Evolutionary conservation across 208 protist genomes (phyloP).

Genomic region (Crithidia fasciculata): DNA sequence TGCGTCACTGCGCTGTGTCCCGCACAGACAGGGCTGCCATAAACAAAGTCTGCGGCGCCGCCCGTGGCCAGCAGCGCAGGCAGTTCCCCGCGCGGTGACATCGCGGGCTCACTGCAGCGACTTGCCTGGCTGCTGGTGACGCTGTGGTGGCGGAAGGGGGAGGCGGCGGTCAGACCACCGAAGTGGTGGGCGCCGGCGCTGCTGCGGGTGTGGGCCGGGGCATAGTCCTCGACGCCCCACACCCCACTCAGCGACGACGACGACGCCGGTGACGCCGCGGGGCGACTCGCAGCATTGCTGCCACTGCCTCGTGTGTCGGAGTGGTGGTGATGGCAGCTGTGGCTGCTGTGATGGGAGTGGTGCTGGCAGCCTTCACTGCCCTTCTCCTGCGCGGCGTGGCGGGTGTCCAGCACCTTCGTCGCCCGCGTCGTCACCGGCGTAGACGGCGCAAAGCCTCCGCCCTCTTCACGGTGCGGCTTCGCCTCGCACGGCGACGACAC

Average conservation of each 20-base stretch:
- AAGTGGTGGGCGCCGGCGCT: background rate
- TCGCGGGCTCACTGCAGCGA: background rate
- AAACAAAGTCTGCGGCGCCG: background rate
- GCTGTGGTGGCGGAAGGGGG: background rate
- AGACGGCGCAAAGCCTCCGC: background rate
- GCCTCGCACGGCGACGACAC: no score
- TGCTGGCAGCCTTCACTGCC: background rate
- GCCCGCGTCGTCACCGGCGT: background rate
- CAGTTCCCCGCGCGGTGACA: conserved; percentile 1
- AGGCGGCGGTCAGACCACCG: background rate
- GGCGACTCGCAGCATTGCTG: background rate
- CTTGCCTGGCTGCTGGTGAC: background rate
- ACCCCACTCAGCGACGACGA: background rate
- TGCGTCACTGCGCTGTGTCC: background rate
- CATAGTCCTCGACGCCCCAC: conserved; percentile 13
- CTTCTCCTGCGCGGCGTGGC: background rate
- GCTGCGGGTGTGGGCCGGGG: conserved; percentile 8
- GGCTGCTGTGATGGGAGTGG: background rate
- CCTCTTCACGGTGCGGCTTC: background rate
- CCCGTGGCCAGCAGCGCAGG: no score
- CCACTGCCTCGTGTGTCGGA: background rate
- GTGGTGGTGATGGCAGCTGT: background rate
- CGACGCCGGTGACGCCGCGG: background rate
- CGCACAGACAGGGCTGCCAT: background rate
- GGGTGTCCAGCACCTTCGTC: conserved; percentile 4